These are phyloP conservation scores for Telfairia occidentalis DNA, from an alignment of 331 rosid genomes.

Conservation along the genomic window DNA sequence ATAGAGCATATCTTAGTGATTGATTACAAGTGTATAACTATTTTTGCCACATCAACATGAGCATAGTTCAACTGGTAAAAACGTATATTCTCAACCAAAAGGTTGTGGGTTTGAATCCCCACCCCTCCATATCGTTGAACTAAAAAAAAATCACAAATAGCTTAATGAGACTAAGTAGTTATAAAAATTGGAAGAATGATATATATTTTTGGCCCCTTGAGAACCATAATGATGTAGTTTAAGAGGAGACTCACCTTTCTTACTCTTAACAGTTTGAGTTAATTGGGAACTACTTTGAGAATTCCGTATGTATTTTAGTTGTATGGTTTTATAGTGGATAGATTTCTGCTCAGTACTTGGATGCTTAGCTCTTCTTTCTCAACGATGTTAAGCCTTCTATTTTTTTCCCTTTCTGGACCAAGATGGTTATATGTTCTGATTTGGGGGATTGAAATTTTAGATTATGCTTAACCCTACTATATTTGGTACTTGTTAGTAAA, in stretches of 20 bases:
- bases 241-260: not conserved
- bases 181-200: not conserved
- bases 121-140: no score
- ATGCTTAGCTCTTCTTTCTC: no score
- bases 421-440: no score
- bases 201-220: not conserved
- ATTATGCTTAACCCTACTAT: not conserved
- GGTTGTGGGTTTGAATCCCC: no score
- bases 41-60: not conserved
- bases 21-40: not conserved
- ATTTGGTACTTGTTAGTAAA: not conserved
- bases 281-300: not conserved
- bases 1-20: not conserved
- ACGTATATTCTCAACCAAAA: no score
- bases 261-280: not conserved
- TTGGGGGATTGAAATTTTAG: not conserved
- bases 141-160: not conserved
- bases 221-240: not conserved
- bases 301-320: not conserved
- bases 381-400: no score
- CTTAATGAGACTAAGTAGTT: not conserved
- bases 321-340: not conserved
- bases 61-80: no score
- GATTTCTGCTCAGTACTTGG: not conserved
- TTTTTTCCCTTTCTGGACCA: no score